These are phyloP conservation scores for Aureobasidium sp. DNA, from an alignment of 2,329 filamentous ascomycete species.

Conservation along the genomic window DNA sequence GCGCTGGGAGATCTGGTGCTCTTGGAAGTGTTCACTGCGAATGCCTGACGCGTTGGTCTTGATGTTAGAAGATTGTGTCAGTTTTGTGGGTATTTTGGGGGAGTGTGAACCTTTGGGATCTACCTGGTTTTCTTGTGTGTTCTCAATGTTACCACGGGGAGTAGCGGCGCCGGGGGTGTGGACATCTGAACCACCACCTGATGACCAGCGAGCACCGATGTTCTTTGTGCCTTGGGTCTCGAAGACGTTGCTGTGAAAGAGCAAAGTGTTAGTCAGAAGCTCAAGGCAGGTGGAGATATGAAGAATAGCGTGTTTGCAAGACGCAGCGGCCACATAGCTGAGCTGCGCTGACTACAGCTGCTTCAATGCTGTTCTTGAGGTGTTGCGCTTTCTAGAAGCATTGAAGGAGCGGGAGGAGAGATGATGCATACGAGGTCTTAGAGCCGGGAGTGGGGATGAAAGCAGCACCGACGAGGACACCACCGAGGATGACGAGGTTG, in stretches of 20 bases:
- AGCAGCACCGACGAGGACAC: constrained; percentile 22
- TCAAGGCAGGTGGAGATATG: no score
- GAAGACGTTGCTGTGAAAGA: constrained; percentile 23
- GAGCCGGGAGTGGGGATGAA: constrained; percentile 20
- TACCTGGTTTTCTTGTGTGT: constrained; percentile 22
- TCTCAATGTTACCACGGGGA: constrained; percentile 25
- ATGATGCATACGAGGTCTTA: constrained; percentile 11
- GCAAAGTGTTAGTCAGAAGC: not conserved
- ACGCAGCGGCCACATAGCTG: not conserved
- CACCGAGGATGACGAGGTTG: constrained; percentile 27
- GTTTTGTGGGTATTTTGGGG: not conserved
- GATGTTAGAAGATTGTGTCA: not conserved
- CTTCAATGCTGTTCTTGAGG: not conserved
- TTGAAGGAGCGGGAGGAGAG: not conserved
- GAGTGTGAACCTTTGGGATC: constrained; percentile 20
- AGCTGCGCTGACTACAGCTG: no score
- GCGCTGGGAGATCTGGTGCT: constrained; percentile 27
- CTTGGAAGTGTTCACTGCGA: constrained; percentile 27
- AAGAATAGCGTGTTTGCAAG: not conserved
- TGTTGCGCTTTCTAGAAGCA: not conserved
- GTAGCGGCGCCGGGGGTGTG: constrained; percentile 31
- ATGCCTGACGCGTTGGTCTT: constrained; percentile 21
- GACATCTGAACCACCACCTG: constrained; percentile 29
- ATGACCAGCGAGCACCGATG: constrained; percentile 29
- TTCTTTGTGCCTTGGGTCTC: constrained; percentile 30